These are phyloP conservation scores for Biscogniauxia mediterranea DNA, from an alignment of 2,329 filamentous ascomycete genomes.

Conservation along the genomic window DNA sequence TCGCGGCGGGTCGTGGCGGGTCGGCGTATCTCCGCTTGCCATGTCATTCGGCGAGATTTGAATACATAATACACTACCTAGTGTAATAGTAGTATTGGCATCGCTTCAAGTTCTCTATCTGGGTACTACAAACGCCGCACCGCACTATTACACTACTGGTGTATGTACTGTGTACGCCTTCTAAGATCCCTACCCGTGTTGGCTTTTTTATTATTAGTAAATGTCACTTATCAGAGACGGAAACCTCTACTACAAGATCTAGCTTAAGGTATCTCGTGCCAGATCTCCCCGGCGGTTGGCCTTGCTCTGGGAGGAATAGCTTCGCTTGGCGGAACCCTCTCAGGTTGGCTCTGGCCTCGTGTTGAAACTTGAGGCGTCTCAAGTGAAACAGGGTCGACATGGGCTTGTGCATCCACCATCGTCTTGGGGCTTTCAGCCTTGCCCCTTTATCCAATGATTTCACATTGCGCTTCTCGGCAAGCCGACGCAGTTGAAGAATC, in stretches of 20 bases:
- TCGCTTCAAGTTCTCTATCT: not conserved
- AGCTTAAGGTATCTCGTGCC: not conserved
- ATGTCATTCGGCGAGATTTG: not conserved
- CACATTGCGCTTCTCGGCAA: constrained; percentile 6
- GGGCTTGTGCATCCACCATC: constrained; percentile 12
- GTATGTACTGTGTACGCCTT: not conserved
- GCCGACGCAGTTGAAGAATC: constrained; percentile 13
- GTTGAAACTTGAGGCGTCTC: constrained; percentile 17
- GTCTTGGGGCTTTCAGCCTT: constrained; percentile 20
- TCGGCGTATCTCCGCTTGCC: not conserved
- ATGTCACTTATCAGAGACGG: not conserved
- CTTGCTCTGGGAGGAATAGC: not conserved
- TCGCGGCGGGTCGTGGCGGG: not conserved
- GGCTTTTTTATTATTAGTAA: not conserved
- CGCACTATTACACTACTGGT: too few species aligned
- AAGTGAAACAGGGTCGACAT: constrained; percentile 13
- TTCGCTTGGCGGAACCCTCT: not conserved
- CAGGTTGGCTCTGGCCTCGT: not conserved
- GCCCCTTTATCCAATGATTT: constrained; percentile 13
- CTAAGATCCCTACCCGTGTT: not conserved
- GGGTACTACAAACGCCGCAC: too few species aligned
- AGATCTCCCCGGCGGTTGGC: not conserved
- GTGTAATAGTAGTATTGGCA: too few species aligned
- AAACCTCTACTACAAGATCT: not conserved
- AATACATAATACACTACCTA: not conserved